Base-by-base conservation (phyloP, 768 basidiomycete species). In the Cystobasidium onofrii region DNA sequence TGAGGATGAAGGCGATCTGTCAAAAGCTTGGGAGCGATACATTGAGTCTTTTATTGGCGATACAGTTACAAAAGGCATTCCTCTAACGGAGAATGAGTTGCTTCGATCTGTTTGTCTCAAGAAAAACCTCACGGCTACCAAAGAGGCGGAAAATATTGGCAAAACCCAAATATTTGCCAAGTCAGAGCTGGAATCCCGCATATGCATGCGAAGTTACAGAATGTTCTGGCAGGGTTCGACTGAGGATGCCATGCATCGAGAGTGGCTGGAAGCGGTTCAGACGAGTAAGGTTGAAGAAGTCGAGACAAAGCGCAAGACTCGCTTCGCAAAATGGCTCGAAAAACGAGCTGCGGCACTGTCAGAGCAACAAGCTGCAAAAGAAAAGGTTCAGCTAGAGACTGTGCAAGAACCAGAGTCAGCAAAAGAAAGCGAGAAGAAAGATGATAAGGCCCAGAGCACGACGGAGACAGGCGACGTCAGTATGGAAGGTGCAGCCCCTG, bases 191-290 rank as follows among this genome's bases (percentile, higher is more conserved):
- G 90, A 91, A 80, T 90, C 91, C 79, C 89, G 89, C 75, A 86
- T 96, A 72, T 95, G 93, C 81, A 85, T 91, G 41, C 78, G 81
- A 1, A 80, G 80, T 10, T 92, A 92, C 80, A 85, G 88, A 39
- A 81, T 92, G 17, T 92, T 93, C 83, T 92, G 87, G 79, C 89
- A 89, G 6, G 83, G 89, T 1, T 79, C 83, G 29, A 87, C 80
- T 1, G 82, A 81, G 65, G 82, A 83, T 76, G 69, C 50, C 2
- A 71, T 71, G 69, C 69, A 71, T 29, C 54, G 69, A 36, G 55
- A n/a, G n/a, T 71, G 50, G 50, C 20, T 23, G 15, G 23, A 23
- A 20, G 54, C 73, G 76, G 66, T 75, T 77, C 66, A 65, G 74
- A 43, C 74, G 76, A 20, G 61, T 69, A 36, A 78, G 64, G n/a